Conservation (phyloP, 345 rosid species). For the Rhodomyrtus tomentosa region DNA sequence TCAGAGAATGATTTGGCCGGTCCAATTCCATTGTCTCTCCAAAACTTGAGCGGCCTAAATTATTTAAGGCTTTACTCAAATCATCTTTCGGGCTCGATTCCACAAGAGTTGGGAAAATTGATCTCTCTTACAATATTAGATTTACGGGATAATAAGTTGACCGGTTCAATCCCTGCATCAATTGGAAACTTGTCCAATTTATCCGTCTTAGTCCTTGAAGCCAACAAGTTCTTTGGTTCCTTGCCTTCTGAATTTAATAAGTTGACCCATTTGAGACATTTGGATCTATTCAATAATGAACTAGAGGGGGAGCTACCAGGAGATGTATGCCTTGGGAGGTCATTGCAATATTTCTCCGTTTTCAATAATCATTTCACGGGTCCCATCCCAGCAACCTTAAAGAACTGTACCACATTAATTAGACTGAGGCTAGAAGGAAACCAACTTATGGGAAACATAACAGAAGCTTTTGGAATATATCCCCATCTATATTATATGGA, state of each 20-base stretch:
- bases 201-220: fast-evolving
- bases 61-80: fast-evolving
- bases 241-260: background rate
- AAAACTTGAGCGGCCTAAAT: background rate
- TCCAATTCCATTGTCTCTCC: fast-evolving
- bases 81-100: background rate
- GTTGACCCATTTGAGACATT: fast-evolving
- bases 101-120: background rate
- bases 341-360: fast-evolving
- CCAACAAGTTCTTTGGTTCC: background rate
- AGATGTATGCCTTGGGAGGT: background rate
- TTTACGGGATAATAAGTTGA: fast-evolving
- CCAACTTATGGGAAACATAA: background rate
- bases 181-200: background rate
- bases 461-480: background rate
- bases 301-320: fast-evolving
- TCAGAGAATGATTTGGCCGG: background rate
- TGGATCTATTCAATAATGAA: fast-evolving
- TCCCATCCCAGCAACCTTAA: background rate
- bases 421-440: background rate
- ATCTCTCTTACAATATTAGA: fast-evolving
- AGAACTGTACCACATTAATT: background rate
- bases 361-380: background rate
- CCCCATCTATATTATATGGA: background rate
- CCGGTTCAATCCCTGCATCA: background rate